A percentile compares a stretch with the other conserved stretches of the same genome.
Evolutionary conservation across 371 early-diverging fungal species (phyloP).

Genomic region (Dentiscutata heterogama): DNA sequence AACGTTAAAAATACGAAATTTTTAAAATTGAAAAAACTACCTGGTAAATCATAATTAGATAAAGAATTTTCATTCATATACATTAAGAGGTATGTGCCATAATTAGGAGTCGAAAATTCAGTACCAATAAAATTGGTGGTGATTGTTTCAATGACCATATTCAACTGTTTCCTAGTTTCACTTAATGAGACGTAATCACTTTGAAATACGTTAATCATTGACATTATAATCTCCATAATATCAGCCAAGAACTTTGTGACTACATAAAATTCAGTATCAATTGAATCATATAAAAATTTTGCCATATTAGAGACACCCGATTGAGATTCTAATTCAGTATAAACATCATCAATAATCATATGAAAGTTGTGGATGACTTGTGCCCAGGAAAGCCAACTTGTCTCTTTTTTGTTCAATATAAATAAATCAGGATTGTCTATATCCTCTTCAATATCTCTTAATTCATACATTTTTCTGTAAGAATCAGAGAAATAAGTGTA

Average conservation of each 20-base stretch:
- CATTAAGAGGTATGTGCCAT: not conserved
- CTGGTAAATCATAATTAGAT: not conserved
- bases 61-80: not conserved
- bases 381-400: slow-evolving; percentile 1
- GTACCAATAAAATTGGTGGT: slow-evolving; percentile 10
- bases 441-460: slow-evolving; percentile 1
- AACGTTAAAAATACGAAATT: no score
- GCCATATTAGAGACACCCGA: not conserved
- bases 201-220: slow-evolving; percentile 8
- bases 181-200: not conserved
- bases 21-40: not conserved
- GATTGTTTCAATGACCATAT: not conserved
- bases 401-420: not conserved
- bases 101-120: not conserved
- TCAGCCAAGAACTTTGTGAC: slow-evolving; percentile 30
- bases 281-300: slow-evolving; percentile 11
- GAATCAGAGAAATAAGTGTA: slow-evolving; percentile 1
- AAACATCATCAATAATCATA: not conserved
- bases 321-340: not conserved
- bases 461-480: not conserved
- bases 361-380: not conserved
- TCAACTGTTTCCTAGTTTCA: not conserved
- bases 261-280: slow-evolving; percentile 4
- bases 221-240: not conserved
- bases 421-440: slow-evolving; percentile 6